A percentile compares a stretch with the other conserved stretches of the same genome.
Conservation (phyloP, 208 protist genomes). For the Acanthamoeba polyphaga region DNA sequence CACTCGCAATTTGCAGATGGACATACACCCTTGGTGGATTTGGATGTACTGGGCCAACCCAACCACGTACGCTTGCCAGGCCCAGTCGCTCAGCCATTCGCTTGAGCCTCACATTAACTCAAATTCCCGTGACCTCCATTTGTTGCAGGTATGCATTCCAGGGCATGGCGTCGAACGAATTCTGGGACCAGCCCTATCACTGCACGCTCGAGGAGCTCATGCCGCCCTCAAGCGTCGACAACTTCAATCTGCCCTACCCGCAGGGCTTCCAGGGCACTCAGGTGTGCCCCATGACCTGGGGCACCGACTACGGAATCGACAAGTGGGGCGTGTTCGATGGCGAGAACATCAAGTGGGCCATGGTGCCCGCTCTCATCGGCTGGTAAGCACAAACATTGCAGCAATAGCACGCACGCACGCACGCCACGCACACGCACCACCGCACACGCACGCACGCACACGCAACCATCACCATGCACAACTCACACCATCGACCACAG, state of each 20-base stretch:
- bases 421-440: too few relatives aligned
- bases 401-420: too few relatives aligned
- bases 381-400: too few relatives aligned
- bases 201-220: slow-evolving; percentile 1
- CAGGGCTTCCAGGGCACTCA: slow-evolving; percentile 5
- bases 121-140: background rate
- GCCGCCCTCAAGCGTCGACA: background rate
- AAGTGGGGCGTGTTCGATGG: slow-evolving; percentile 31
- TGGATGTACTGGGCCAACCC: slow-evolving; percentile 71
- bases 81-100: too few relatives aligned
- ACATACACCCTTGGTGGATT: slow-evolving; percentile 29
- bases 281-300: slow-evolving; percentile 56
- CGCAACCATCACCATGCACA: too few relatives aligned
- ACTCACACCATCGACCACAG: too few relatives aligned
- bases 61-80: background rate
- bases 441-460: too few relatives aligned
- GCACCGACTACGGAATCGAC: background rate
- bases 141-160: background rate
- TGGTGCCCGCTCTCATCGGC: background rate
- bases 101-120: too few relatives aligned
- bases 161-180: slow-evolving; percentile 21
- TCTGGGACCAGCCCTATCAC: background rate
- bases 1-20: background rate
- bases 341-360: slow-evolving; percentile 45
- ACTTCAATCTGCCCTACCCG: background rate